Evolutionary conservation across 2,329 filamentous ascomycete genomes (phyloP), one percentile per base, ranked within the genome.

Genomic region (Phialemoniopsis sp.): DNA sequence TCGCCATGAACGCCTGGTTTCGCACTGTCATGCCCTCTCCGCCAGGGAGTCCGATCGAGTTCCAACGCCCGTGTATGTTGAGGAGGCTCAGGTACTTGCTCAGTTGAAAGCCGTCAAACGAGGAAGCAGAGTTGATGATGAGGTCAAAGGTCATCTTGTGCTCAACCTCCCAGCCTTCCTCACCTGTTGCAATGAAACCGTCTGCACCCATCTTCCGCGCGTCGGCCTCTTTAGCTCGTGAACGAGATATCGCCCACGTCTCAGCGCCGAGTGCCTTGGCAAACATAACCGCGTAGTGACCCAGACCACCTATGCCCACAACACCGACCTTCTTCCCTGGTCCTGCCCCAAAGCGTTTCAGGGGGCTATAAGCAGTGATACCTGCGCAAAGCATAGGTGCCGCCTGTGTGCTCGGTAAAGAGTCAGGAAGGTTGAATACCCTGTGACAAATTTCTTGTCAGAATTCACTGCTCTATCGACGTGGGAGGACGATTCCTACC

Each of bases 361-460:
- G 72, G 2, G 89, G 88, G 44, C 78, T 85, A 67, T 82, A 94
- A 43, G 81, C 80, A 4, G 89, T 94, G 48, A 94, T 72, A 46
- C 89, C 89, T 30, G 87, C 89, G 62, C 89, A 94, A 49, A 93
- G 74, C 85, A 90, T 89, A 8, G 85, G 86, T 2, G 87, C 88
- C 2, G 82, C 86, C 36, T 81, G 9, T 69, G 53, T 33, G 94
- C 73, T 38, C 71, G 77, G 28, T 89, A 86, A 28, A 88, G 89
- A 46, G 94, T 90, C 54, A 84, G 84, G 56, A 78, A 80, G 34
- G 76, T 73, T 73, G 72, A 76, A n/a, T n/a, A n/a, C n/a, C n/a
- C n/a, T n/a, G n/a, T n/a, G n/a, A n/a, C n/a, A n/a, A n/a, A n/a
- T n/a, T n/a, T n/a, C n/a, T n/a, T n/a, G n/a, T n/a, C n/a, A n/a